Evolutionary conservation across 352 stramenopile genomes (phyloP).

Genomic region (Pythium coloratum): DNA sequence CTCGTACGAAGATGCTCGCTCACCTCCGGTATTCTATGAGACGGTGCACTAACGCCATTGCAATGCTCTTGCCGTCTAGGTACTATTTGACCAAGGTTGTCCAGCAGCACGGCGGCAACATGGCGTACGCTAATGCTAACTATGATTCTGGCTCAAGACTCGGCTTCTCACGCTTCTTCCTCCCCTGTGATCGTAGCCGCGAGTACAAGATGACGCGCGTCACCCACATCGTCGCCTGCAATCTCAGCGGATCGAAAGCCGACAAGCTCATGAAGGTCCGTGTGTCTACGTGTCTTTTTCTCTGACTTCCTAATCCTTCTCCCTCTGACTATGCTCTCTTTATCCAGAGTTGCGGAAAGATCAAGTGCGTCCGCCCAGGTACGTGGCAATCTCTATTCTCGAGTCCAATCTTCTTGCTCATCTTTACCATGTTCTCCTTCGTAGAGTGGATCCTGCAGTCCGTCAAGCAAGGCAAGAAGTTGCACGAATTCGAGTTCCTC

Average conservation of each 20-base stretch:
- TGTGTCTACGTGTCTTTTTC: neutral
- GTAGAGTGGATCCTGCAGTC: slow-evolving; percentile 83
- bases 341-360: slow-evolving; percentile 45
- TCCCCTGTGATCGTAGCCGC: neutral
- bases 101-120: slow-evolving; percentile 67
- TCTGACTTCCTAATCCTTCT: neutral
- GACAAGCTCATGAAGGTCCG: slow-evolving; percentile 72
- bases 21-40: neutral
- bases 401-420: neutral
- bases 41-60: too few species aligned
- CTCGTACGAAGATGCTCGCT: slow-evolving; percentile 40
- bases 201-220: slow-evolving; percentile 42
- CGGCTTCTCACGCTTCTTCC: neutral
- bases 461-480: slow-evolving; percentile 60
- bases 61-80: slow-evolving; percentile 31
- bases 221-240: slow-evolving; percentile 82
- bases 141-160: neutral
- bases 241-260: slow-evolving; percentile 73
- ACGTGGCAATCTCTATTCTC: neutral
- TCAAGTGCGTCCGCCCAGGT: slow-evolving; percentile 75
- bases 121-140: slow-evolving; percentile 38
- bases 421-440: neutral
- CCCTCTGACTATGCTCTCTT: too few species aligned
- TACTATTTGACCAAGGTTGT: slow-evolving; percentile 85
- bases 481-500: slow-evolving; percentile 67